Base-by-base conservation (phyloP, 1,139 yeast species). In the Kluyveromyces marxianus region DNA sequence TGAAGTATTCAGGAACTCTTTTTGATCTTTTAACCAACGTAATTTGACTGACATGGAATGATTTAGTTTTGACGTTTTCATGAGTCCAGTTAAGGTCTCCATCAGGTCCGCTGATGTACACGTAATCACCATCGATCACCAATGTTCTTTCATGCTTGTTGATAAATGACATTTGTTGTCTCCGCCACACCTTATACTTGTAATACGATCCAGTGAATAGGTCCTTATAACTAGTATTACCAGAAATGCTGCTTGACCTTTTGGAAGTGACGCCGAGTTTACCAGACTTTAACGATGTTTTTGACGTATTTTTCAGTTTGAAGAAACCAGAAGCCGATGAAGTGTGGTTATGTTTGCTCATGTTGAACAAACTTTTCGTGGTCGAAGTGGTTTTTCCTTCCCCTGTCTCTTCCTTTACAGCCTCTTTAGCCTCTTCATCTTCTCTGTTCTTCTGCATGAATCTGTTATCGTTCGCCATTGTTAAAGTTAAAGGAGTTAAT, bases 121-220 rank as follows among this genome's bases (percentile, higher is more conserved):
- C 80, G 59, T 89, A 90, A 58, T 89, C 96, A 24, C 97, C 97
- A 64, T 92, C 97, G 38, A 92, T 77, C 1, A 95, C 90, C 42
- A 92, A 69, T 1, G 89, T 78, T 54, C 94, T 79, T 54, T 90
- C 96, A 50, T 88, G 87, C 45, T 89, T 76, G 39, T 54, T 62
- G 51, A 85, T 78, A 56, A 92, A 83, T 0, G 95, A 82, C 71
- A 90, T 80, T 43, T 82, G 88, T 59, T 89, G 92, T 50, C 94
- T 78, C 55, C 97, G 75, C 86, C 89, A 87, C 1, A 92, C 95
- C 37, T 79, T 83, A 78, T 90, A 79, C 53, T 74, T 76, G 51
- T 74, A 68, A 44, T 68, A 69, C 6, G 69, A 70, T 7, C 69
- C 68, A 4, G 66, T 52, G 24, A 63, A 52, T 26, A 61, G 45